Evolutionary conservation across 2,329 filamentous ascomycete genomes (phyloP), one percentile per base, ranked within the genome.

Genomic region (Penicillium hesseltinei): DNA sequence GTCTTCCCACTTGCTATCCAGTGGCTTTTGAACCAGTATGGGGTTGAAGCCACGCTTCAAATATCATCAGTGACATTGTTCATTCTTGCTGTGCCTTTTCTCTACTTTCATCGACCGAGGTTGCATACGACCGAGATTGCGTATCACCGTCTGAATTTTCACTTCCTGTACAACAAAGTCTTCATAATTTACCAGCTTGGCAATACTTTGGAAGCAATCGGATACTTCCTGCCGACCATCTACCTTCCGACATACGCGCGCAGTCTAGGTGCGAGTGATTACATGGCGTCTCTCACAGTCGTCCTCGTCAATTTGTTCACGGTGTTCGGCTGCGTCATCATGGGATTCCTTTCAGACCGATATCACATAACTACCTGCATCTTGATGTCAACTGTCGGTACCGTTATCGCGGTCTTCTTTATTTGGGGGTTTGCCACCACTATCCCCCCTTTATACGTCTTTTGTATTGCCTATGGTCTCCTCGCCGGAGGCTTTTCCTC

Each of bases 311-410:
- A 75, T 48, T 52, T 78, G 2, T 58, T 64, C 2, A 66, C 67
- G 3, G 58, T 75, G 8, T 61, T 76, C 43, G 71, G 69, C 3
- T 60, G 75, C 51, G 43, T 76, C 76, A 2, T 82, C 77, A 57
- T 62, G 27, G 65, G 65, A 4, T 66, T 64, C 23, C 52, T 67
- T 3, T 62, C 58, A 1, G 65, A 67, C 45, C 51, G 64, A 17
- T 65, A 63, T 29, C 63, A 66, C 29, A 53, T 64, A 38, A 66
- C 63, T 0, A 63, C 56, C 2, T 63, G 62, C 17, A 59, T 66
- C 40, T 17, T 66, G 27, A 56, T 66, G 3, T 64, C 60, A 7
- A 66, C 64, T 9, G 51, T 66, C 7, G 64, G 64, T 11, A 60
- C 63, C 1, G 57, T 60, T 8, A 21, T 66, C 4, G 55, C 63